Base-by-base conservation (phyloP, 345 rosid species). In the Eucalyptus marginata region DNA sequence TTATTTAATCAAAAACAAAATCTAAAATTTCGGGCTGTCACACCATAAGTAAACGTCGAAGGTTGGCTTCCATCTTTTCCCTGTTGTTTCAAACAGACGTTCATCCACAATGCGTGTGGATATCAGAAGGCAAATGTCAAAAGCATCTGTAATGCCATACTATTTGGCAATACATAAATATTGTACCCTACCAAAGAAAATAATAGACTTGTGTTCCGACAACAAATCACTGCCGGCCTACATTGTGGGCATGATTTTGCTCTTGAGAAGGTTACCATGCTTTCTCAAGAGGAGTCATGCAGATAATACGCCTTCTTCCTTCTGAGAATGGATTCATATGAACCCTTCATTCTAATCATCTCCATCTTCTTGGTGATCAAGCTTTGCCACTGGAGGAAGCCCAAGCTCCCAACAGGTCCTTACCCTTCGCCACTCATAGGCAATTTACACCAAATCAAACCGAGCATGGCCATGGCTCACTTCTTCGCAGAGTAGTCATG, bases 401-500 rank as follows among this genome's bases (percentile, higher is more conserved):
- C 88, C 93, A 97, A 92, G 92, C 96, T 96, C 8, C 99, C 98
- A 2, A 97, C 98, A 0, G 98, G 99, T 4, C 98, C 98, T 29
- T 91, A 92, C 0, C 93, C 99, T 1, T 94, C 93, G 95, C 99
- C 98, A 4, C 87, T 97, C 47, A 95, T 95, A 29, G 99, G 99
- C 0, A 97, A 96, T 94, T 96, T 97, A 56, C 94, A 95, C 93
- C 96, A 96, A 90, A 89, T 97, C 46, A 96, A 95, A 91, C 99
- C 97, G 13, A 94, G 8, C 18, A 5, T 4, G 18, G 20, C 36
- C 96, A 46, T 91, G 96, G 92, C 96, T 96, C 91, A 96, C 86
- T 97, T 99, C 92, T 97, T 90, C 59, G 90, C 93, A 29, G 97
- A 97, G 43, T 96, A 99, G 99, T 96, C 97, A 10, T 92, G 93